Evolutionary conservation across 148 eudicot genomes (phyloP), one percentile per base, ranked within the genome.

Genomic region (Rhododendron kiyosumense): DNA sequence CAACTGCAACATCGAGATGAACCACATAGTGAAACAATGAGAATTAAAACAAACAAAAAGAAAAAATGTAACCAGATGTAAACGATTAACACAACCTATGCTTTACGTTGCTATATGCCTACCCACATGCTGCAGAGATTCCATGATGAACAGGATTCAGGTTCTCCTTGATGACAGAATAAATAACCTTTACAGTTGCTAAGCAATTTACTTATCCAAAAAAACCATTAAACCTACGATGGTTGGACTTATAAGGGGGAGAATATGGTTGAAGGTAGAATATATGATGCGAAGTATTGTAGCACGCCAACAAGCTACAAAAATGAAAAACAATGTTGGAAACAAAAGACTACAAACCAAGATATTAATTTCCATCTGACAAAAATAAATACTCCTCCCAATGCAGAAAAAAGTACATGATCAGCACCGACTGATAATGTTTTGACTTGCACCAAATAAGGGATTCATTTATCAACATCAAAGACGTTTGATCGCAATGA

Each of bases 1-100:
- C 89, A 87, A 95, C 99, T 97, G 94, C 88, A 86, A 87, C 89
- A 89, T 80, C 87, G 79, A 8, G 87, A 87, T 83, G 85, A 85
- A 69, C 45, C 11, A 38, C 6, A 82, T n/a, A 71, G 52, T 45
- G 26, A 54, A 85, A 54, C 57, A 61, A 41, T 28, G 13, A 78
- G 34, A 24, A 59, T 34, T 14, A 18, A 12, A 38, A 51, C 54
- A 13, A 54, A 54, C 59, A 54, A 54, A 54, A 54, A 54, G 6
- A 49, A 69, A n/a, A 57, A 36, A n/a, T 0, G 38, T 12, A 14
- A 32, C 7, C 7, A 83, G 20, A 74, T 11, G 48, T 81, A 74
- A 48, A 69, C 78, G 18, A 83, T 41, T 36, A 20, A 5, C 9
- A 15, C n/a, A 84, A 67, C 38, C 30, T 26, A n/a, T 67, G 18